Evolutionary conservation across 2,329 filamentous ascomycete species (phyloP).

Genomic region (Pseudocercospora fijiensis): DNA sequence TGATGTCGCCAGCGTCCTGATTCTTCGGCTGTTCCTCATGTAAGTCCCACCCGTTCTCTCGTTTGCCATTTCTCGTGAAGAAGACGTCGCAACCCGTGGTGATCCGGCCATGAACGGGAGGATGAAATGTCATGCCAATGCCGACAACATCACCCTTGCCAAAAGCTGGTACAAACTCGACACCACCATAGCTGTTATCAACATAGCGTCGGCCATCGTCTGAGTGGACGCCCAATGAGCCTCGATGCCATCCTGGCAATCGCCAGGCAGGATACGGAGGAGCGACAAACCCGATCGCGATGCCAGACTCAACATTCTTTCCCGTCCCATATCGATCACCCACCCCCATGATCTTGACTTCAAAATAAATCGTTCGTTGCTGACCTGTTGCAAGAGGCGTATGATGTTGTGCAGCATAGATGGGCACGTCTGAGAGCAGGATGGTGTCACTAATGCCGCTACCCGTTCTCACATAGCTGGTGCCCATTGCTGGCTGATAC

Average conservation of each 20-base stretch:
- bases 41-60: slow-evolving; percentile 65
- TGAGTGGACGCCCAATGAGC: slow-evolving; percentile 71
- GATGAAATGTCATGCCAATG: slow-evolving; percentile 64
- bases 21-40: slow-evolving; percentile 70
- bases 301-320: slow-evolving; percentile 49
- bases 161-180: slow-evolving; percentile 65
- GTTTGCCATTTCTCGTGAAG: slow-evolving; percentile 66
- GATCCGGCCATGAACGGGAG: slow-evolving; percentile 27
- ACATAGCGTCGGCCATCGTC: slow-evolving; percentile 75
- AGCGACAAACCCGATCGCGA: slow-evolving; percentile 70
- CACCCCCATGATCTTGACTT: slow-evolving; percentile 58
- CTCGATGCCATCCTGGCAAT: slow-evolving; percentile 78
- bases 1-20: slow-evolving; percentile 59
- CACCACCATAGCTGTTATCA: slow-evolving; percentile 72
- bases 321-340: slow-evolving; percentile 34
- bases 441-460: slow-evolving; percentile 58
- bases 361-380: slow-evolving; percentile 67
- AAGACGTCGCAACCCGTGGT: slow-evolving; percentile 60
- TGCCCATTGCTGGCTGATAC: slow-evolving; percentile 49
- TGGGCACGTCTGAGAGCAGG: slow-evolving; percentile 65
- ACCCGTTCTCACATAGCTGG: slow-evolving; percentile 45
- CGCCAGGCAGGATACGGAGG: slow-evolving; percentile 76
- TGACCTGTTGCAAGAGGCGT: slow-evolving; percentile 55
- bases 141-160: slow-evolving; percentile 66
- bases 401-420: slow-evolving; percentile 61